A percentile compares a stretch with the other conserved stretches of the same genome.
These are phyloP conservation scores for Microcyclospora tardicrescens DNA, from an alignment of 2,329 filamentous ascomycete species.

Conservation along the genomic window DNA sequence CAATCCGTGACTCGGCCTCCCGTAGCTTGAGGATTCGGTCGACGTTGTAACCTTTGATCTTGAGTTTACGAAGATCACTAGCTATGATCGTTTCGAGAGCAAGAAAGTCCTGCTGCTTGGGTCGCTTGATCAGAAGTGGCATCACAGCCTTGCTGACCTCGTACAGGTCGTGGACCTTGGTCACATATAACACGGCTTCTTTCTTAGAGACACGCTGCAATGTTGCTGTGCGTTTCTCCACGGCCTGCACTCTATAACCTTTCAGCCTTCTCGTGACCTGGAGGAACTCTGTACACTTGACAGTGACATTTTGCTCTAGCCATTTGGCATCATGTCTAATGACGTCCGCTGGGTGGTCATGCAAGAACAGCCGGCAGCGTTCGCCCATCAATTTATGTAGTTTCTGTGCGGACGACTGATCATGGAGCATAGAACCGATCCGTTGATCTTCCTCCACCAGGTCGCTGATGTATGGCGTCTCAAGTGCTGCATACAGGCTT, in stretches of 20 bases:
- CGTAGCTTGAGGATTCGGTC: constrained; percentile 83
- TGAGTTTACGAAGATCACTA: constrained; percentile 67
- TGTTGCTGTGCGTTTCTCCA: constrained; percentile 65
- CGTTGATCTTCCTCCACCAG: constrained; percentile 67
- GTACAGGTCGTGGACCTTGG: constrained; percentile 68
- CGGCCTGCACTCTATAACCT: constrained; percentile 55
- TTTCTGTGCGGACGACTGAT: constrained; percentile 55
- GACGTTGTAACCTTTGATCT: constrained; percentile 87
- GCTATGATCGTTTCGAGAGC: constrained; percentile 86
- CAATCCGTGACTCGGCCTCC: constrained; percentile 74
- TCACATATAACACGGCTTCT: constrained; percentile 62
- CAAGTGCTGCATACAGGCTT: constrained; percentile 69
- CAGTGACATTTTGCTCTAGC: constrained; percentile 72
- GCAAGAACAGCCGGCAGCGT: constrained; percentile 75
- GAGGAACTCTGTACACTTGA: constrained; percentile 67
- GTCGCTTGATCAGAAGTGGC: constrained; percentile 63
- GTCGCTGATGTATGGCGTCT: constrained; percentile 60
- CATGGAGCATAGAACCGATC: constrained; percentile 52
- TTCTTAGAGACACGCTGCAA: constrained; percentile 40
- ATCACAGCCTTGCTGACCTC: constrained; percentile 84
- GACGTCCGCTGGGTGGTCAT: constrained; percentile 65
- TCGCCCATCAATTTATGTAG: constrained; percentile 75
- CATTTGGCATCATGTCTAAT: constrained; percentile 80
- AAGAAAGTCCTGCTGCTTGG: constrained; percentile 77
- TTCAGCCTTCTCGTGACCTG: constrained; percentile 63